phyloP scores from a whole-genome alignment of 176 grass and related monocot genomes.

The Oryza glumipatula region DNA sequence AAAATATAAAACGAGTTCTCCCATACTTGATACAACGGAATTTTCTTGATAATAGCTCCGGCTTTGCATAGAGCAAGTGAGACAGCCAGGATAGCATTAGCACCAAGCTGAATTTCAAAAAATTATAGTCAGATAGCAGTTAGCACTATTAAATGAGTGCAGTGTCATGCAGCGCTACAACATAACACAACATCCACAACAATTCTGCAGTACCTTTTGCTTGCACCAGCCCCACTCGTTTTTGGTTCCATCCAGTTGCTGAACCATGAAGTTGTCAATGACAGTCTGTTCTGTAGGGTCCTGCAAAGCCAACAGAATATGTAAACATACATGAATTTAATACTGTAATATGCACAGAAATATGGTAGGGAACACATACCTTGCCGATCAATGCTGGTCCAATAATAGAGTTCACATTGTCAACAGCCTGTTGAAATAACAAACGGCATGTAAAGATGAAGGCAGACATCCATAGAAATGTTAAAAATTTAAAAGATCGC shows the following conservation, averaged over 20 bases:
- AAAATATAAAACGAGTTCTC: background rate
- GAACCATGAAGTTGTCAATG: slow-evolving; percentile 94
- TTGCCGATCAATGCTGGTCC: slow-evolving; percentile 79
- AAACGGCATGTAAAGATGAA: background rate
- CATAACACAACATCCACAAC: background rate
- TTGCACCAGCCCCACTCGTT: slow-evolving; percentile 99
- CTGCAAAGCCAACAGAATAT: slow-evolving; percentile 44
- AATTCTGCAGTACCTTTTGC: slow-evolving; percentile 63
- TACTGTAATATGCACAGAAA: background rate
- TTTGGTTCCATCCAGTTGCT: slow-evolving; percentile 89
- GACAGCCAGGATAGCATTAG: slow-evolving; percentile 91
- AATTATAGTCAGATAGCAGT: background rate
- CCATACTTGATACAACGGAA: slow-evolving; percentile 76
- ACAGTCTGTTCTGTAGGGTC: slow-evolving; percentile 70
- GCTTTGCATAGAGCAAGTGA: slow-evolving; percentile 95
- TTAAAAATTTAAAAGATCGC: background rate
- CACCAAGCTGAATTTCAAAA: slow-evolving; percentile 67
- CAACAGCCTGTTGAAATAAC: slow-evolving; percentile 56
- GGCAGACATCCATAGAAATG: background rate
- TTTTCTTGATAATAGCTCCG: slow-evolving; percentile 77
- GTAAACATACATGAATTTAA: background rate
- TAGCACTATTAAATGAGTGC: background rate
- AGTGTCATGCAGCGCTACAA: background rate
- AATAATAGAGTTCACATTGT: slow-evolving; percentile 88
- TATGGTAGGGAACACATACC: slow-evolving; percentile 44